These are phyloP conservation scores for Penicillium rolfsii DNA, from an alignment of 2,329 filamentous ascomycete species.

Conservation along the genomic window DNA sequence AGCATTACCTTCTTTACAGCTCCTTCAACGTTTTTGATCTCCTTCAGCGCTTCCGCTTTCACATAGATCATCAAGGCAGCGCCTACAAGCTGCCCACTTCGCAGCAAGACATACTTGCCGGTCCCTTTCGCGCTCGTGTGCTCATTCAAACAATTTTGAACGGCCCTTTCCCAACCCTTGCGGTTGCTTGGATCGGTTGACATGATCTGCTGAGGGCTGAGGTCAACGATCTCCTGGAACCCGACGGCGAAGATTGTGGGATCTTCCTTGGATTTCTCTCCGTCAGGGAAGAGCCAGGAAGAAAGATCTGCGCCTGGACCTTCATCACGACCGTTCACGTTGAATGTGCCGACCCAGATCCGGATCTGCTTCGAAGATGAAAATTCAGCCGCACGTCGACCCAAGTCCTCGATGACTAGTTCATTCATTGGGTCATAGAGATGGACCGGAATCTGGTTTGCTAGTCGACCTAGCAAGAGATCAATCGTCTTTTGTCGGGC, in stretches of 20 bases:
- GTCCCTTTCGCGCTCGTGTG: constrained; percentile 66
- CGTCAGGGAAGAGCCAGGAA: constrained; percentile 74
- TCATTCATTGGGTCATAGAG: constrained; percentile 95
- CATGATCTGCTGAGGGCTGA: constrained; percentile 98
- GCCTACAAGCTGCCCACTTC: constrained; percentile 92
- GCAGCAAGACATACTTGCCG: constrained; percentile 83
- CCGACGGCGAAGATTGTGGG: constrained; percentile 88
- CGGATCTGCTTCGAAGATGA: constrained; percentile 73
- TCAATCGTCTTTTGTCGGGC: constrained; percentile 93
- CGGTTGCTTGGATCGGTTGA: constrained; percentile 89
- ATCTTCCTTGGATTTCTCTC: constrained; percentile 60
- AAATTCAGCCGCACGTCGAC: constrained; percentile 68
- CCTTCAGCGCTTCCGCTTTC: constrained; percentile 71
- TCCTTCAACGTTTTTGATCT: constrained; percentile 96
- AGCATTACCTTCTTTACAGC: constrained; percentile 77
- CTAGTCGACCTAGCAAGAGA: constrained; percentile 80
- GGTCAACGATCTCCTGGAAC: constrained; percentile 97
- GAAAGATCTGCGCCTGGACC: constrained; percentile 80
- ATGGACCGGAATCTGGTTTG: constrained; percentile 81
- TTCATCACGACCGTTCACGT: constrained; percentile 83
- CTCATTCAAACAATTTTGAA: constrained; percentile 74
- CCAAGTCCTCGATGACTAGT: constrained; percentile 77
- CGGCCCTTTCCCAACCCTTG: constrained; percentile 81
- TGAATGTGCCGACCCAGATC: constrained; percentile 89
- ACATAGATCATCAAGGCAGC: constrained; percentile 92